A percentile compares a stretch with the other conserved stretches of the same genome.
Evolutionary conservation across 192 early-diverging fungal genomes (phyloP).

Genomic region (Gigaspora rosea): DNA sequence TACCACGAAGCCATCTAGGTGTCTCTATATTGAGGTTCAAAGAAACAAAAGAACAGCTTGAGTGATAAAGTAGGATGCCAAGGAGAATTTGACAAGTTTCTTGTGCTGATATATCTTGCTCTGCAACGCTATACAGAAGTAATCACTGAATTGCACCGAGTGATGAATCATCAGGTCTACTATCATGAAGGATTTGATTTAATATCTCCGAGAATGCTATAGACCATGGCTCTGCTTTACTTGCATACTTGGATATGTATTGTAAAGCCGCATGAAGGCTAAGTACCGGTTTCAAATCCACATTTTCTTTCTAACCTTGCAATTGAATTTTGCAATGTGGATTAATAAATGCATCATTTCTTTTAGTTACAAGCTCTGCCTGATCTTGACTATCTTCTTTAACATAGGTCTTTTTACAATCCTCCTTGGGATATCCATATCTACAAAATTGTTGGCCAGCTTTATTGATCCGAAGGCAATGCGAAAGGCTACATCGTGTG

Average conservation of each 20-base stretch:
- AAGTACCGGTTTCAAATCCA: background rate
- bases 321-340: background rate
- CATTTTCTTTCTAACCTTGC: slow-evolving; percentile 1
- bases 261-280: background rate
- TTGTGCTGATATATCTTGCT: slow-evolving; percentile 1
- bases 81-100: background rate
- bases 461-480: background rate
- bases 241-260: too few species aligned
- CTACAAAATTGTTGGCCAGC: background rate
- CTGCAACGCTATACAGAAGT: background rate
- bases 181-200: too few species aligned
- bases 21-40: slow-evolving; percentile 8
- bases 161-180: too few species aligned
- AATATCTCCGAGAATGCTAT: too few species aligned
- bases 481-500: background rate
- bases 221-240: too few species aligned
- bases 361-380: background rate
- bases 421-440: background rate
- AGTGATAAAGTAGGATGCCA: background rate
- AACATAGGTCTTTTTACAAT: background rate
- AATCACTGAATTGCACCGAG: background rate
- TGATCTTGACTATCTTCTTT: background rate
- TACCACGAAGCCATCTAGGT: background rate
- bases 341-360: slow-evolving; percentile 18
- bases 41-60: background rate